Conservation (phyloP, 768 basidiomycete genomes). For the Leccinum barrowsii region DNA sequence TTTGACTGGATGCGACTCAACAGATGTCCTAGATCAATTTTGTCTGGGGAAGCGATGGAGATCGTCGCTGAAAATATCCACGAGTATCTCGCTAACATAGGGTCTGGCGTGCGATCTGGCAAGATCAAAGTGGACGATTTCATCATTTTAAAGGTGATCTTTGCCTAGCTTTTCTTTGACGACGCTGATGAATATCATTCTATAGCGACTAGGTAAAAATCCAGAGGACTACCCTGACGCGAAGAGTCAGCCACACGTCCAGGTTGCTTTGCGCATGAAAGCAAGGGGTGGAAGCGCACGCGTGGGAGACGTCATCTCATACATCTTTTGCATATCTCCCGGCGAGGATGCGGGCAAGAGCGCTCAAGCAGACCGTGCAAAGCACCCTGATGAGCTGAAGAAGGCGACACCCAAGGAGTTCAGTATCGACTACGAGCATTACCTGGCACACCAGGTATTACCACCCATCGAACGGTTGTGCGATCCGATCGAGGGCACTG, state of each 20-base stretch:
- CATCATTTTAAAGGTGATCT: constrained; percentile 82
- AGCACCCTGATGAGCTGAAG: constrained; percentile 90
- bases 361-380: constrained; percentile 85
- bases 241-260: constrained; percentile 94
- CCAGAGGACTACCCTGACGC: constrained; percentile 97
- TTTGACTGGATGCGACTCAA: constrained; percentile 1
- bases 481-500: constrained; percentile 95
- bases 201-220: constrained; percentile 89
- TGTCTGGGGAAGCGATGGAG: constrained; percentile 91
- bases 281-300: constrained; percentile 75
- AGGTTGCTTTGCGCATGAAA: constrained; percentile 91
- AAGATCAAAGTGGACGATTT: constrained; percentile 88
- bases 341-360: constrained; percentile 68
- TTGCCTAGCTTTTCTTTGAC: constrained; percentile 4
- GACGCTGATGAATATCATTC: neutral
- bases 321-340: constrained; percentile 84
- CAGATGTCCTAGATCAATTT: constrained; percentile 85
- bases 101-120: constrained; percentile 75
- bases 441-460: constrained; percentile 86
- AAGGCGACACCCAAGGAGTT: constrained; percentile 54
- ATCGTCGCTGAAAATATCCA: constrained; percentile 87
- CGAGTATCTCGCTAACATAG: constrained; percentile 76
- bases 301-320: constrained; percentile 91
- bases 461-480: constrained; percentile 95
- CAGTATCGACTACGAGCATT: constrained; percentile 88